These are phyloP conservation scores for Hydrangea macrophylla DNA, from an alignment of 148 eudicot genomes.

Conservation along the genomic window DNA sequence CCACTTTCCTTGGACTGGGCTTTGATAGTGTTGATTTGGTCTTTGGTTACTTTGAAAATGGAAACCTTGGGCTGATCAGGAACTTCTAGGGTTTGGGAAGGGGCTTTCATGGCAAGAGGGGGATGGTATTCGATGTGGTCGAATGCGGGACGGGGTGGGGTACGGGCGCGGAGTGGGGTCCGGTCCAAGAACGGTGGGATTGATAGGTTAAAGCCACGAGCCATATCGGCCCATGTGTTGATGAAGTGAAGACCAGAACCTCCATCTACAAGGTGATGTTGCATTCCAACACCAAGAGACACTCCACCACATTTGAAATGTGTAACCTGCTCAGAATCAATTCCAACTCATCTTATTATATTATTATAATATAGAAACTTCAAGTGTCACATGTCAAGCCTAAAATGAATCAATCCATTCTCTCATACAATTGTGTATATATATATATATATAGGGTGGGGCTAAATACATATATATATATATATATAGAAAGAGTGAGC, in stretches of 20 bases:
- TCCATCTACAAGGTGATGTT: conserved; percentile 44
- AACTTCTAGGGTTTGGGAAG: conserved; percentile 2
- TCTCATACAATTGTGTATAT: too few relatives aligned
- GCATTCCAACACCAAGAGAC: conserved; percentile 49
- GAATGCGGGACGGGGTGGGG: conserved; percentile 41
- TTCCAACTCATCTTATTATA: too few relatives aligned
- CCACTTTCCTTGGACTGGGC: conserved; percentile 45
- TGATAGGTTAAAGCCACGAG: conserved; percentile 44
- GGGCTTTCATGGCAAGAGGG: conserved; percentile 36
- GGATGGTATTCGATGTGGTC: conserved; percentile 50
- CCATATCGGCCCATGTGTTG: conserved; percentile 52
- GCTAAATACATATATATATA: too few relatives aligned
- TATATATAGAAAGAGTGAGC: too few relatives aligned
- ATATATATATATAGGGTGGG: too few relatives aligned
- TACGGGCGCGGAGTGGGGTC: conserved; percentile 44
- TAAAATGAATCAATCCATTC: too few relatives aligned
- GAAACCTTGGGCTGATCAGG: conserved; percentile 31
- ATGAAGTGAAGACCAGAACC: conserved; percentile 47
- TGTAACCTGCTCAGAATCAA: conserved; percentile 31
- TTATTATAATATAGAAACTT: too few relatives aligned
- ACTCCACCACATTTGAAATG: conserved; percentile 55
- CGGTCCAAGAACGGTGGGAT: conserved; percentile 51
- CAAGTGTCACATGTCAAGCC: too few relatives aligned
- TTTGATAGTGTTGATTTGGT: conserved; percentile 38
- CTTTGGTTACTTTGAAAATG: conserved; percentile 39